These are phyloP conservation scores for Geosmithia flava DNA, from an alignment of 2,329 filamentous ascomycete species.

Conservation along the genomic window DNA sequence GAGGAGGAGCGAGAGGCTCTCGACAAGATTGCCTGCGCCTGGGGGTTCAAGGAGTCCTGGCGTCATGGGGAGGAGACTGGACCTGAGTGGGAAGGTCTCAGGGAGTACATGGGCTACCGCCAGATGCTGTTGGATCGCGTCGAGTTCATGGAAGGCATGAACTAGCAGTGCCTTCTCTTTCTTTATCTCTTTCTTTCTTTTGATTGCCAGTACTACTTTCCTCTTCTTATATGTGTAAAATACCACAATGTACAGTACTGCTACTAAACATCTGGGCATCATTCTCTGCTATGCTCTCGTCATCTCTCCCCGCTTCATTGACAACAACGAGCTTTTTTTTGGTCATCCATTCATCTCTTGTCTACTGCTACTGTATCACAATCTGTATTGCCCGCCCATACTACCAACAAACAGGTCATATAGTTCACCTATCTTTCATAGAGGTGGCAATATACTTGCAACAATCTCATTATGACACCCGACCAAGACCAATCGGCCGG, in stretches of 20 bases:
- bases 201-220: not conserved
- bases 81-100: slow-evolving; percentile 74
- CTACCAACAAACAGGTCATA: not conserved
- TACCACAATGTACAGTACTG: not conserved
- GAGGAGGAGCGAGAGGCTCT: slow-evolving; percentile 84
- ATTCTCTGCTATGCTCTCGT: not conserved
- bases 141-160: slow-evolving; percentile 88
- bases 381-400: not conserved
- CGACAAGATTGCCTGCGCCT: slow-evolving; percentile 75
- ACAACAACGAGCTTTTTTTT: not conserved
- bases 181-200: not conserved
- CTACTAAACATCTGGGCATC: not conserved
- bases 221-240: not conserved
- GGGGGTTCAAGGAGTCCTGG: slow-evolving; percentile 77
- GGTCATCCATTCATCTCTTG: not conserved
- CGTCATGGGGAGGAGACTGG: slow-evolving; percentile 84
- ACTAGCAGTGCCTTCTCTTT: slow-evolving; percentile 9
- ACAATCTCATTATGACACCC: no score
- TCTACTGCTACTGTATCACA: not conserved
- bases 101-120: slow-evolving; percentile 69
- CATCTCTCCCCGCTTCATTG: not conserved
- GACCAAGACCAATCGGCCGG: no score
- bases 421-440: not conserved
- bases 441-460: no score
- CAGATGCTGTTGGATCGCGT: slow-evolving; percentile 86